Percentiles rank a stretch among this genome's conserved stretches.
These are phyloP conservation scores for Phytophthora kernoviae DNA, from an alignment of 352 stramenopile genomes.

Conservation along the genomic window DNA sequence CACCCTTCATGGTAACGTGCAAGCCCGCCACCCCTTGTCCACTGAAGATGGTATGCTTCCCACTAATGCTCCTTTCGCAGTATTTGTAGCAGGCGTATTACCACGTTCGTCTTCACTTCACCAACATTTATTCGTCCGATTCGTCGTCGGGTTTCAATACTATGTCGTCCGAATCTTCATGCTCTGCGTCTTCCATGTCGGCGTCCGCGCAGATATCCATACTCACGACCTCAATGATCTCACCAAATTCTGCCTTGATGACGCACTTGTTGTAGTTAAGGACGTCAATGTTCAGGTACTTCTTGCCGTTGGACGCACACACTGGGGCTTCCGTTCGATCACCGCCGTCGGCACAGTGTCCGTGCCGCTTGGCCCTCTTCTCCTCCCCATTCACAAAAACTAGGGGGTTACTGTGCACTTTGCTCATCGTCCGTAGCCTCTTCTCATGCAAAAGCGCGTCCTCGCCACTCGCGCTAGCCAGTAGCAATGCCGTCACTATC, in stretches of 20 bases:
- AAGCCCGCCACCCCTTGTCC: no score
- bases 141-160: background rate
- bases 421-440: slow-evolving; percentile 29
- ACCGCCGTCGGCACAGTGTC: slow-evolving; percentile 39
- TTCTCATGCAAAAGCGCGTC: slow-evolving; percentile 14
- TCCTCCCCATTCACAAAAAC: slow-evolving; percentile 31
- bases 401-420: slow-evolving; percentile 37
- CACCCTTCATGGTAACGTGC: no score
- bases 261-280: slow-evolving; percentile 64
- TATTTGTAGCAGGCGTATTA: no score
- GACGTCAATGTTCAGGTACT: slow-evolving; percentile 59
- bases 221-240: slow-evolving; percentile 43
- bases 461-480: background rate
- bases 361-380: slow-evolving; percentile 31
- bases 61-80: no score
- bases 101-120: no score
- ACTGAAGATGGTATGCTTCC: no score
- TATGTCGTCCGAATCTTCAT: background rate
- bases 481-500: slow-evolving; percentile 1
- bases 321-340: slow-evolving; percentile 45
- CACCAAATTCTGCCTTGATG: slow-evolving; percentile 26
- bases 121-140: slow-evolving; percentile 9
- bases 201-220: slow-evolving; percentile 47
- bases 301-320: slow-evolving; percentile 58
- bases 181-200: slow-evolving; percentile 34